Conservation (phyloP, 176 grass and related monocot species). For the Triticum urartu region DNA sequence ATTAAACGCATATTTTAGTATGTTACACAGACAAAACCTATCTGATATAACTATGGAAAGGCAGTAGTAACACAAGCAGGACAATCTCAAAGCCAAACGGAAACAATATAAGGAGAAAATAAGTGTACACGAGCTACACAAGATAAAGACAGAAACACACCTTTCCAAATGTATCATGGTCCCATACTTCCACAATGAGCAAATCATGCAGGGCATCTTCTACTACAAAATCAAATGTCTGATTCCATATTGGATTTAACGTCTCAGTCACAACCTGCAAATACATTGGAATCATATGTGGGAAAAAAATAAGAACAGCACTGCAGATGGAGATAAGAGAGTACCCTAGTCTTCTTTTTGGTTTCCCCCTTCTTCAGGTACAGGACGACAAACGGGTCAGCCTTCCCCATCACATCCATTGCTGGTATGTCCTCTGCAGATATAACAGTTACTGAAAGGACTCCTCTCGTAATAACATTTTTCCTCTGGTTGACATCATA, state of each 20-base stretch:
- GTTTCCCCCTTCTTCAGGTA: constrained; percentile 85
- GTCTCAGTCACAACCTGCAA: constrained; percentile 90
- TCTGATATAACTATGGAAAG: not conserved
- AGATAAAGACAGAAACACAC: constrained; percentile 21
- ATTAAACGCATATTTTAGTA: not conserved
- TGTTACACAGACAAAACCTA: not conserved
- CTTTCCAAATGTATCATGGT: constrained; percentile 99
- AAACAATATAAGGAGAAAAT: not conserved
- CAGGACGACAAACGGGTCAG: constrained; percentile 89
- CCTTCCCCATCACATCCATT: constrained; percentile 95
- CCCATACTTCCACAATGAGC: constrained; percentile 96
- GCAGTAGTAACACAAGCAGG: not conserved
- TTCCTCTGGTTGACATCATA: constrained; percentile 72
- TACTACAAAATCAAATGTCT: constrained; percentile 91
- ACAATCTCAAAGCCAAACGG: constrained; percentile 7
- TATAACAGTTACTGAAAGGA: constrained; percentile 88
- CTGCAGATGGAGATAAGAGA: constrained; percentile 7
- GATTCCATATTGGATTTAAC: constrained; percentile 93
- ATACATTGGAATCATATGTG: constrained; percentile 12
- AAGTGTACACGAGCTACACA: not conserved
- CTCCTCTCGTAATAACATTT: constrained; percentile 94
- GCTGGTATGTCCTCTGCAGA: constrained; percentile 91
- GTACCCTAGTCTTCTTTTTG: constrained; percentile 93
- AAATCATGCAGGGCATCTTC: constrained; percentile 99
- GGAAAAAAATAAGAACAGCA: not conserved